Percentiles rank a stretch among this genome's conserved stretches.
Conservation (phyloP, 306 rosid genomes). For the Lupinus albus region DNA sequence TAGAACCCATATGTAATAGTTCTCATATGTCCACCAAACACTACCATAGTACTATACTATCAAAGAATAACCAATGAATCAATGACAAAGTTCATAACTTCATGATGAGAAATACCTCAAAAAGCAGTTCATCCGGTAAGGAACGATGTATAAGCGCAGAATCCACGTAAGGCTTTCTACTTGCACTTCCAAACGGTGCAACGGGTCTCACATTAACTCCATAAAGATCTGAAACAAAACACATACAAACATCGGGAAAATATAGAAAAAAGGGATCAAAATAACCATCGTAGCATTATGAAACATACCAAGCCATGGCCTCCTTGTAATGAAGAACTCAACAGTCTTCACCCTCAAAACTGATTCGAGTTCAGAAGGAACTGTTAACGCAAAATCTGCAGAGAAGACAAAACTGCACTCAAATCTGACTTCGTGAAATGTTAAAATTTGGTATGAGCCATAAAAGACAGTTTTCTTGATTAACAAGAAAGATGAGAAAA, state of each 20-base stretch:
- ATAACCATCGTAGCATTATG: slow-evolving; percentile 2
- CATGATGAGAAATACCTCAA: slow-evolving; percentile 65
- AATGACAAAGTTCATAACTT: slow-evolving; percentile 12
- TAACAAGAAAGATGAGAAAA: no score
- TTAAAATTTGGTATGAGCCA: no score
- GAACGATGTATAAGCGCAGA: slow-evolving; percentile 69
- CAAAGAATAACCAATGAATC: not conserved
- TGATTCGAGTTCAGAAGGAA: slow-evolving; percentile 76
- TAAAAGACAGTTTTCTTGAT: no score
- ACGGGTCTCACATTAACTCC: slow-evolving; percentile 93
- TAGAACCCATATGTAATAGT: no score
- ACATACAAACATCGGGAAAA: slow-evolving; percentile 35
- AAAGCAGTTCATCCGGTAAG: slow-evolving; percentile 84
- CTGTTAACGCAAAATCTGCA: slow-evolving; percentile 66
- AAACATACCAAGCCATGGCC: slow-evolving; percentile 95
- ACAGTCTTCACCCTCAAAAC: slow-evolving; percentile 74
- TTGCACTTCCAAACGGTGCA: slow-evolving; percentile 87
- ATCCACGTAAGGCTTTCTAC: slow-evolving; percentile 76
- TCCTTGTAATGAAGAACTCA: slow-evolving; percentile 70
- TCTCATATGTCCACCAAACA: no score
- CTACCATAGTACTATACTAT: not conserved
- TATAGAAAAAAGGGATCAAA: not conserved
- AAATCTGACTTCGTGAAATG: not conserved
- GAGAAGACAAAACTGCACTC: slow-evolving; percentile 23
- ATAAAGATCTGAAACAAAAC: slow-evolving; percentile 82